Base-by-base conservation (phyloP, 306 rosid species). In the Malus sylvestris region DNA sequence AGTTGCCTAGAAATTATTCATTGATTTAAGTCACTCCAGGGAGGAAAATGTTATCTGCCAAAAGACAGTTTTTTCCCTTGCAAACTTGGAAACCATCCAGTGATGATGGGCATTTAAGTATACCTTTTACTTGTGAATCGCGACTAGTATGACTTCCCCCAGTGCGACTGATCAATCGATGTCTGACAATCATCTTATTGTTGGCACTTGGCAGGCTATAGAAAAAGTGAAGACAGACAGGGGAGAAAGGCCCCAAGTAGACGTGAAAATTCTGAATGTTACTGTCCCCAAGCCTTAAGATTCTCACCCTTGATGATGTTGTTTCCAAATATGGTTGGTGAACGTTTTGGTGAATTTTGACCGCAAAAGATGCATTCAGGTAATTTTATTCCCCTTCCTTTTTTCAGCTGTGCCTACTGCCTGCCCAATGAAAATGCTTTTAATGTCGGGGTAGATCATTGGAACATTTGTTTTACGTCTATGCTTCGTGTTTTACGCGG, bases 151-250 rank as follows among this genome's bases (percentile, higher is more conserved):
- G 33, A 27, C 10, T 2, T 27, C 4, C 33, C 38, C 67, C 9
- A 30, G 68, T 8, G 22, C 32, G 68, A 63, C 49, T 33, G 8
- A 27, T 60, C 32, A 25, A 60, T 60, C 5, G 3, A 3, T 23
- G 4, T 32, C 14, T 18, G 68, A 75, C 57, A 79, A 65, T 73
- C 58, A n/a, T 52, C n/a, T 35, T 44, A 40, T 11, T 64, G 75
- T 5, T 78, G 73, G 74, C 96, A 92, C 72, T 5, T 78, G 73
- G 74, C 96, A 95, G 99, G 88, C 84, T 72, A 86, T 92, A 76
- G 99, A 95, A 83, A 95, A 92, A 76, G 97, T 95, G 76, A 92
- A 92, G 92, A 87, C 96, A 46, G 97, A 92, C 92, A 95, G 76
- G 85, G 66, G 78, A 15, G 97, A 92, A 74, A 95, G 76, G 81